Base-by-base conservation (phyloP, 257 asterid species). In the Solanum habrochaites region DNA sequence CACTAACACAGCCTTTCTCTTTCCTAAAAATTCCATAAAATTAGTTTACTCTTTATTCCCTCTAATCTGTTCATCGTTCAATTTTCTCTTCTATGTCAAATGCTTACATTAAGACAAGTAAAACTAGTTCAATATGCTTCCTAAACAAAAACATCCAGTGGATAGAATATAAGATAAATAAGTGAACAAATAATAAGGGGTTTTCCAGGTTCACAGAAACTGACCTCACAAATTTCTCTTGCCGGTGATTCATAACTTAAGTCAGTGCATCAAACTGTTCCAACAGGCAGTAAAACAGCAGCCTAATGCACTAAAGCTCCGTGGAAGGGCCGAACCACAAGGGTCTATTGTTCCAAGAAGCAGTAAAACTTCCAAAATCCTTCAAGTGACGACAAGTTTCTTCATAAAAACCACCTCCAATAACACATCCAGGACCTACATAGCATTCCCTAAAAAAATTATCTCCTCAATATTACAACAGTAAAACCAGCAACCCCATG, bases 171-270 rank as follows among this genome's bases (percentile, higher is more conserved):
- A 74, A 42, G 56, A 27, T 78, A 42, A 83, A 40, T 15, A 82
- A 83, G n/a, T 32, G n/a, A 69, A 67, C 8, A 70, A 49, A 75
- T 47, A 49, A 14, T 35, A 85, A 87, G 39, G 66, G 25, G 45
- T 23, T 67, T 20, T 42, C 71, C 52, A 31, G 11, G 72, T 66
- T 25, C 21, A 78, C 29, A 49, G 29, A 40, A 91, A 90, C 98
- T 87, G 90, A 95, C 99, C 99, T 95, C 87, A 95, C 98, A 89
- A 93, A 90, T 92, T 93, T 94, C 88, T 94, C 97, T 47, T 88
- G 93, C 88, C 29, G 92, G 82, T 82, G 88, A 87, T 86, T 90
- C 99, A 96, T 96, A 84, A 87, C 91, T 93, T 89, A 90, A 91
- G 91, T 87, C 90, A 89, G 83, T 89, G 83, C 71, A 89, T 86